Evolutionary conservation across 225 moss, liverwort and hornwort species (phyloP).

Genomic region (Bryum argenteum): DNA sequence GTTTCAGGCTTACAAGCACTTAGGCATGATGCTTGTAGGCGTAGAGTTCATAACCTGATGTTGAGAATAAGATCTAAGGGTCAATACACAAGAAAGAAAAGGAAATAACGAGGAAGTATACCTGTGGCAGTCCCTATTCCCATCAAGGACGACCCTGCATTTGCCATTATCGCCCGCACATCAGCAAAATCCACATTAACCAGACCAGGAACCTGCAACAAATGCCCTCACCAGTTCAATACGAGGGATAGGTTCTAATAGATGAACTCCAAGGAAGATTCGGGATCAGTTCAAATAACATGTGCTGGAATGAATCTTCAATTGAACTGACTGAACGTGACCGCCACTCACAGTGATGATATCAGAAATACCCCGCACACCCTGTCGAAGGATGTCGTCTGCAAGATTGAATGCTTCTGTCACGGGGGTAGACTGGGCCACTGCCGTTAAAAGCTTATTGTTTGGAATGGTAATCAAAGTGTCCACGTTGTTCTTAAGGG

Average conservation of each 20-base stretch:
- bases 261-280: slow-evolving; percentile 21
- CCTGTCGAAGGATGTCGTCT: slow-evolving; percentile 93
- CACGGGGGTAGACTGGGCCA: slow-evolving; percentile 89
- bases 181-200: slow-evolving; percentile 98
- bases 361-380: slow-evolving; percentile 94
- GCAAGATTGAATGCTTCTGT: slow-evolving; percentile 96
- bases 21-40: slow-evolving; percentile 8
- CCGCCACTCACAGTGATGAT: slow-evolving; percentile 79
- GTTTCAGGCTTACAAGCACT: slow-evolving; percentile 8
- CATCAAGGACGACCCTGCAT: slow-evolving; percentile 96
- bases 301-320: slow-evolving; percentile 12
- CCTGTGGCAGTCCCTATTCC: slow-evolving; percentile 95
- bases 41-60: neutral
- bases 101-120: slow-evolving; percentile 27
- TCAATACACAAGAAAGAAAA: slow-evolving; percentile 11
- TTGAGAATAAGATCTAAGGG: slow-evolving; percentile 18
- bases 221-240: slow-evolving; percentile 35
- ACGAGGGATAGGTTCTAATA: slow-evolving; percentile 1
- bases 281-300: slow-evolving; percentile 14
- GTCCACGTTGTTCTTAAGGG: slow-evolving; percentile 86
- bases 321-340: slow-evolving; percentile 16
- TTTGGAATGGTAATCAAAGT: slow-evolving; percentile 91
- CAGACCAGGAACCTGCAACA: slow-evolving; percentile 84
- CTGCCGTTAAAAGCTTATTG: slow-evolving; percentile 90
- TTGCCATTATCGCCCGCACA: slow-evolving; percentile 95